phyloP scores from a whole-genome alignment of 2,329 filamentous ascomycete species.

The Triangularia setosa region DNA sequence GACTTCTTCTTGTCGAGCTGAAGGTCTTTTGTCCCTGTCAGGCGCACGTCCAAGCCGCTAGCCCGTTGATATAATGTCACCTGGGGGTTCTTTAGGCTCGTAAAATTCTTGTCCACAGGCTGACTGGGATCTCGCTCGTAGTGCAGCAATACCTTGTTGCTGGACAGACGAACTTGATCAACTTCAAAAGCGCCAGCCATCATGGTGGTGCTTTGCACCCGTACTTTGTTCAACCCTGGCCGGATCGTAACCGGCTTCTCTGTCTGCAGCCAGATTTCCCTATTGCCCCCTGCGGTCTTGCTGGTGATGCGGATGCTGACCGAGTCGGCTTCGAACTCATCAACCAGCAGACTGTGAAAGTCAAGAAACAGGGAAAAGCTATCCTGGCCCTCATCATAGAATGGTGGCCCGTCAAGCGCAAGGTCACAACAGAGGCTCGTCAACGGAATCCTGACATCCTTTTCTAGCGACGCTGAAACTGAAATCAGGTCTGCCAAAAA shows the following conservation, averaged over 20 bases:
- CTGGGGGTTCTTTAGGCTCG: slow-evolving; percentile 56
- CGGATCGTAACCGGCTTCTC: slow-evolving; percentile 43
- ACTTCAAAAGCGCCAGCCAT: slow-evolving; percentile 72
- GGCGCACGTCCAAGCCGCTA: slow-evolving; percentile 63
- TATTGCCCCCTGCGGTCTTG: slow-evolving; percentile 50
- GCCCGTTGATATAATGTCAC: slow-evolving; percentile 71
- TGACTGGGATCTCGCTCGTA: slow-evolving; percentile 58
- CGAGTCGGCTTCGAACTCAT: slow-evolving; percentile 62
- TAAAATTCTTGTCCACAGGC: slow-evolving; percentile 41
- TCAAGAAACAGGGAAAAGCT: slow-evolving; percentile 68
- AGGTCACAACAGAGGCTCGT: slow-evolving; percentile 70
- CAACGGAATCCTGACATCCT: slow-evolving; percentile 65
- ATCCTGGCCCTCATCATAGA: slow-evolving; percentile 68
- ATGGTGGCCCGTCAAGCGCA: slow-evolving; percentile 62
- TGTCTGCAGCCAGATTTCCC: slow-evolving; percentile 48
- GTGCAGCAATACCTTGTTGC: slow-evolving; percentile 60
- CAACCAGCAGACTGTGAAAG: slow-evolving; percentile 68
- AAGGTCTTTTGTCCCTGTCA: slow-evolving; percentile 65
- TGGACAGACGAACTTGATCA: slow-evolving; percentile 64
- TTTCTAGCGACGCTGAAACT: slow-evolving; percentile 41
- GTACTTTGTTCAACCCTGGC: slow-evolving; percentile 49
- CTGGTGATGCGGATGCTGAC: slow-evolving; percentile 62
- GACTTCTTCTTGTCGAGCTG: slow-evolving; percentile 76
- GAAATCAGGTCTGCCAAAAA: slow-evolving; percentile 46
- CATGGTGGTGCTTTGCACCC: slow-evolving; percentile 47